phyloP scores from a whole-genome alignment of 2,329 filamentous ascomycete species.

The Aspergillus quadrilineatus region DNA sequence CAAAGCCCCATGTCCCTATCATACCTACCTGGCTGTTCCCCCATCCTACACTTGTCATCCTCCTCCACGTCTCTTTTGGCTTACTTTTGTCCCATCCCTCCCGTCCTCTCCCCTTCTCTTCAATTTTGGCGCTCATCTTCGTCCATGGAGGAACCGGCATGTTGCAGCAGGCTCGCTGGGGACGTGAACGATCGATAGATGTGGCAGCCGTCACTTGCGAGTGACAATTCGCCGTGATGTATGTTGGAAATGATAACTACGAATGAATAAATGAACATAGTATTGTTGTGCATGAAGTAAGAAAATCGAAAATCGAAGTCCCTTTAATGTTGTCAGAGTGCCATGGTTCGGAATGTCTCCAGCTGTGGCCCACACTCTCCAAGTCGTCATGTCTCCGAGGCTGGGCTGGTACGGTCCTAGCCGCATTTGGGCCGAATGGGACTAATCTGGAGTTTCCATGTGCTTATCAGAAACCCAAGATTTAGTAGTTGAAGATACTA shows the following conservation, averaged over 20 bases:
- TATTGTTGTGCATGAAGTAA: not conserved
- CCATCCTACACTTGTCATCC: conserved; percentile 9
- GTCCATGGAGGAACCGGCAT: conserved; percentile 13
- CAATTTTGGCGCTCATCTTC: conserved; percentile 33
- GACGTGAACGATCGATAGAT: conserved; percentile 19
- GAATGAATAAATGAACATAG: conserved; percentile 17
- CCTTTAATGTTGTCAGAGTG: not conserved
- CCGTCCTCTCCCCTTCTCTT: conserved; percentile 17
- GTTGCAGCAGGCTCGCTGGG: conserved; percentile 5
- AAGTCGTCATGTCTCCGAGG: not conserved
- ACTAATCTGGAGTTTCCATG: not conserved
- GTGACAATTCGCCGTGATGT: conserved; percentile 27
- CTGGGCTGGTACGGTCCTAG: not conserved
- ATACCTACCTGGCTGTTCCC: not conserved
- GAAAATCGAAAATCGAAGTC: not conserved
- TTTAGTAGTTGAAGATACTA: not conserved
- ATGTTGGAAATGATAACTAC: conserved; percentile 21
- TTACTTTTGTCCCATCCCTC: not conserved
- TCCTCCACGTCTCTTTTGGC: conserved; percentile 5
- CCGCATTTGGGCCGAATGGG: too few species aligned
- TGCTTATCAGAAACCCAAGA: not conserved
- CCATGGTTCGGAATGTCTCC: conserved; percentile 9
- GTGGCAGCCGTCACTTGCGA: conserved; percentile 37
- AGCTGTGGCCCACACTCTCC: not conserved
- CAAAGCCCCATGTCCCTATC: conserved; percentile 8